Evolutionary conservation across 352 stramenopile species (phyloP).

Genomic region (Phytopythium montanum): DNA sequence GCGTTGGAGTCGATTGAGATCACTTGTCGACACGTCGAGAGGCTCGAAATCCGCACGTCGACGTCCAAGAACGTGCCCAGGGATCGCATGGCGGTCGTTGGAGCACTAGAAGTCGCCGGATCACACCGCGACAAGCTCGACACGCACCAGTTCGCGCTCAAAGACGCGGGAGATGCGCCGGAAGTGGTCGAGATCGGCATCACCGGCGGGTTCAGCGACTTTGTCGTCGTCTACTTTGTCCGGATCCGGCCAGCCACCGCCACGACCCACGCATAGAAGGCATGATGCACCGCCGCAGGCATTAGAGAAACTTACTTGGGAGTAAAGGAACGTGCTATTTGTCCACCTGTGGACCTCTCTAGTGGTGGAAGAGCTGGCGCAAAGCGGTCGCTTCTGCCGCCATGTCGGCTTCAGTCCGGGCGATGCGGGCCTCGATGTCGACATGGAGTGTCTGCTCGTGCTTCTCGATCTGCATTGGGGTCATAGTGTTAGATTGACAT

Average conservation of each 20-base stretch:
- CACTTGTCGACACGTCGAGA: constrained; percentile 59
- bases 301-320: constrained; percentile 1
- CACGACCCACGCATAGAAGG: not conserved
- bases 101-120: constrained; percentile 30
- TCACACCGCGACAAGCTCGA: constrained; percentile 42
- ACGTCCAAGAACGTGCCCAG: constrained; percentile 26
- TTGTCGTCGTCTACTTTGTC: constrained; percentile 67
- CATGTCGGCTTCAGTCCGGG: not conserved
- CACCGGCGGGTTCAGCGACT: constrained; percentile 62
- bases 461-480: constrained; percentile 44
- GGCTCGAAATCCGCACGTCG: constrained; percentile 47
- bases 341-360: not conserved
- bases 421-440: constrained; percentile 42
- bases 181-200: constrained; percentile 69
- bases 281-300: not conserved
- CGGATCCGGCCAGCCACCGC: constrained; percentile 16
- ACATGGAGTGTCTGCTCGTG: constrained; percentile 45
- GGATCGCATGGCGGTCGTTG: constrained; percentile 23
- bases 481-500: not conserved
- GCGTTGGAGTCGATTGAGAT: constrained; percentile 57
- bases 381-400: not conserved
- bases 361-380: not conserved
- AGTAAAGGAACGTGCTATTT: not conserved
- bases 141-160: constrained; percentile 48
- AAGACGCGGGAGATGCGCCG: constrained; percentile 2